phyloP scores from a whole-genome alignment of 2,329 filamentous ascomycete species.

The Talaromyces sp. region DNA sequence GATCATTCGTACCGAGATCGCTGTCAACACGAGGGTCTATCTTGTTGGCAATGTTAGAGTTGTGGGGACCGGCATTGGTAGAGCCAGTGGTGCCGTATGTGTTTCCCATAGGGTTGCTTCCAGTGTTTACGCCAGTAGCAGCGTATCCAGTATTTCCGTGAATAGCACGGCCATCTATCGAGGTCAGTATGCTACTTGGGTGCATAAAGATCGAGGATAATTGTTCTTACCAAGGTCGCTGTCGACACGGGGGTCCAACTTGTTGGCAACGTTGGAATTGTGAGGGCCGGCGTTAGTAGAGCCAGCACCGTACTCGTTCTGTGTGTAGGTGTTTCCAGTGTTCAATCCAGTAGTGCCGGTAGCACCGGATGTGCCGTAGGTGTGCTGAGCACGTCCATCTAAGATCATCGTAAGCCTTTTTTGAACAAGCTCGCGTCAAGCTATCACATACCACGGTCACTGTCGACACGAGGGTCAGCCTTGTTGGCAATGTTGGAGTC shows the following conservation, averaged over 20 bases:
- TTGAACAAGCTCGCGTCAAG: neutral
- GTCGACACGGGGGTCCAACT: slow-evolving; percentile 32
- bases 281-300: slow-evolving; percentile 32
- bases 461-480: slow-evolving; percentile 33
- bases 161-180: slow-evolving; percentile 14
- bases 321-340: slow-evolving; percentile 14
- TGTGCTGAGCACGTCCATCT: neutral
- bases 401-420: neutral
- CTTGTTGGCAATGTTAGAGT: slow-evolving; percentile 31
- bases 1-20: slow-evolving; percentile 16
- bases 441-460: slow-evolving; percentile 23
- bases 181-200: neutral
- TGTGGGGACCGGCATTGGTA: slow-evolving; percentile 39
- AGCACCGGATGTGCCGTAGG: neutral
- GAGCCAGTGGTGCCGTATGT: slow-evolving; percentile 20
- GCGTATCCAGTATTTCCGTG: slow-evolving; percentile 8
- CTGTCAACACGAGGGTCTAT: slow-evolving; percentile 43
- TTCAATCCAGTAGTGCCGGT: slow-evolving; percentile 12
- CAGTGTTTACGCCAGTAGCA: slow-evolving; percentile 19
- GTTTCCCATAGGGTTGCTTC: slow-evolving; percentile 1
- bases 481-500: slow-evolving; percentile 40
- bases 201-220: neutral
- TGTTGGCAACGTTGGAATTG: slow-evolving; percentile 37
- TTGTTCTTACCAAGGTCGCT: slow-evolving; percentile 24
- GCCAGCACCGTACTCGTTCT: neutral